Base-by-base conservation (phyloP, 441 rosid species). In the Pelargonium exstipulatum region DNA sequence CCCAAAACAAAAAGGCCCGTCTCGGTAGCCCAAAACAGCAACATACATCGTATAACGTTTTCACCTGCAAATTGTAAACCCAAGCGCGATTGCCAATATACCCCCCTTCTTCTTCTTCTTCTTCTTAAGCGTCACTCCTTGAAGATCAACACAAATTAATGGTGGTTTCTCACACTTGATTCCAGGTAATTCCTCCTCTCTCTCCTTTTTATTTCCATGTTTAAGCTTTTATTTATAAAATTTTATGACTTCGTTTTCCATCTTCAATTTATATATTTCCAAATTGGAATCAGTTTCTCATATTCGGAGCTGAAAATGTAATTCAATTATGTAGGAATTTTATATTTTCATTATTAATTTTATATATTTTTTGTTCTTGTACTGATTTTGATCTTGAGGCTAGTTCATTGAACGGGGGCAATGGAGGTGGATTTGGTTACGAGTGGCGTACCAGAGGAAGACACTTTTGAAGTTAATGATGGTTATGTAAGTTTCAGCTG, bases 391-490 rank as follows among this genome's bases (percentile, higher is more conserved):
- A 62, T 62, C 65, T 29, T 20, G 65, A n/a, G 35, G 4, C 51
- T 45, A 45, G 65, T 29, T 62, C 65, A 32, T 62, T 32, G 65
- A 62, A 62, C 43, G 64, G 65, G 43, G 20, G 20, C 45, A 71
- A 86, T 87, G 98, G 95, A 88, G 78, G 77, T 88, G 73, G 90
- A 88, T 85, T 90, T 83, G 71, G 84, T 76, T 64, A 64, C 68
- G 16, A 76, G 78, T 58, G 83, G 76, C 65, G 69, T 86, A 63
- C 72, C 85, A 49, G 93, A 86, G 49, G 91, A 87, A 35, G 96
- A 85, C 46, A 62, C 75, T 72, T 68, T 82, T 73, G 87, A 83
- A 79, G 72, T 81, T 78, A 84, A 76, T 49, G 78, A 82, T 67
- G 73, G 46, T 68, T 74, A 81, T 78, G 95, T 89, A 74, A 80